phyloP scores from a whole-genome alignment of 2,329 filamentous ascomycete species.

The Cucurbitaria berberidis region DNA sequence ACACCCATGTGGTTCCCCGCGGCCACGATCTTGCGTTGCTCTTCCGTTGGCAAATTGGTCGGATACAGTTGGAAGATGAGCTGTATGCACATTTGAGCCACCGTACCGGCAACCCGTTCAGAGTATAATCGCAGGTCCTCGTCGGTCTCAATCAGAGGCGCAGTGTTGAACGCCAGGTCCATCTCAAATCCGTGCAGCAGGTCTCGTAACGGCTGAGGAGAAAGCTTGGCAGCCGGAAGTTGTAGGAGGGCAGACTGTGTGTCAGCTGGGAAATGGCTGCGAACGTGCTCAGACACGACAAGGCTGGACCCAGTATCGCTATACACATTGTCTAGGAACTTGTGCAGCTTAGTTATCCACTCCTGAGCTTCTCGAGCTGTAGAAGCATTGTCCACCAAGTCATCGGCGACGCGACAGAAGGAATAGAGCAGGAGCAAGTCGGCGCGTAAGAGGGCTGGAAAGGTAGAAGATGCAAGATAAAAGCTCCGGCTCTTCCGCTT shows the following conservation, averaged over 20 bases:
- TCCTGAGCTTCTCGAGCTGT: slow-evolving; percentile 58
- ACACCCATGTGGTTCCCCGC: slow-evolving; percentile 72
- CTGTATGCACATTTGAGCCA: slow-evolving; percentile 71
- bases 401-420: slow-evolving; percentile 75
- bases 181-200: slow-evolving; percentile 72
- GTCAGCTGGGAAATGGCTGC: slow-evolving; percentile 59
- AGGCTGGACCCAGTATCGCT: slow-evolving; percentile 18
- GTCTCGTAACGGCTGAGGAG: slow-evolving; percentile 65
- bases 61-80: slow-evolving; percentile 67
- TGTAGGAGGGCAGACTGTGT: slow-evolving; percentile 63
- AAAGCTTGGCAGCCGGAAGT: slow-evolving; percentile 64
- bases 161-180: slow-evolving; percentile 63
- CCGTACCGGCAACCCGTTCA: slow-evolving; percentile 72
- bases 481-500: slow-evolving; percentile 74
- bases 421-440: slow-evolving; percentile 74
- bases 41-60: slow-evolving; percentile 36
- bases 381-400: slow-evolving; percentile 71
- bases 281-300: slow-evolving; percentile 45
- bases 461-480: slow-evolving; percentile 73
- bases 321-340: slow-evolving; percentile 64
- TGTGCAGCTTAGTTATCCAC: slow-evolving; percentile 65
- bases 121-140: slow-evolving; percentile 68
- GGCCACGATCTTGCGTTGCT: slow-evolving; percentile 55
- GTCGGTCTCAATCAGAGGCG: slow-evolving; percentile 63
- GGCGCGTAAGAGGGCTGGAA: slow-evolving; percentile 70